Evolutionary conservation across 164 flowering plant species (phyloP).

Genomic region (Annona squamosa): DNA sequence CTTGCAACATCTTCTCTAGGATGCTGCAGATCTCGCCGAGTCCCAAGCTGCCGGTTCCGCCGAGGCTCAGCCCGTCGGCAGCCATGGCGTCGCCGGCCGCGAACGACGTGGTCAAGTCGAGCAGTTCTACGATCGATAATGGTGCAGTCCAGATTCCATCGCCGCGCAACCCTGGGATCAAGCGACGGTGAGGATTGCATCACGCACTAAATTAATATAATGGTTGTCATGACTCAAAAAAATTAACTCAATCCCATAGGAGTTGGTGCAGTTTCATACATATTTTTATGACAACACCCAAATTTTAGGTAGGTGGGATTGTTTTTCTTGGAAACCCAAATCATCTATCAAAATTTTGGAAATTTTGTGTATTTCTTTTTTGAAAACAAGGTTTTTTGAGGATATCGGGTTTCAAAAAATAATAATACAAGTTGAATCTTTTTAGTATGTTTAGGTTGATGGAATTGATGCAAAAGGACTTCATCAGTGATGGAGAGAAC

Average conservation of each 20-base stretch:
- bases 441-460: background rate
- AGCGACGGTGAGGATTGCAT: constrained; percentile 42
- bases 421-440: background rate
- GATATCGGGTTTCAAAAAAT: background rate
- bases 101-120: constrained; percentile 26
- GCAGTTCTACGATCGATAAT: constrained; percentile 28
- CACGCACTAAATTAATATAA: background rate
- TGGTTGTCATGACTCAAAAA: background rate
- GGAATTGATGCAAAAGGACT: background rate
- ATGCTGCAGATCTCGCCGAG: constrained; percentile 63
- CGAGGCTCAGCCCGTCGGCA: constrained; percentile 20
- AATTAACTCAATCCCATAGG: background rate
- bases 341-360: background rate
- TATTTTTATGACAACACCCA: background rate
- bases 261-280: background rate
- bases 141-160: constrained; percentile 66
- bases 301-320: background rate
- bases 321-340: background rate
- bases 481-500: background rate
- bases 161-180: constrained; percentile 67
- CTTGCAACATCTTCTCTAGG: constrained; percentile 40
- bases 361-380: background rate
- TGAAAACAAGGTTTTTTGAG: background rate
- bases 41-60: constrained; percentile 20
- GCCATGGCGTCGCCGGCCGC: constrained; percentile 17